phyloP scores from a whole-genome alignment of 164 flowering plant genomes.

The Dillenia turbinata region DNA sequence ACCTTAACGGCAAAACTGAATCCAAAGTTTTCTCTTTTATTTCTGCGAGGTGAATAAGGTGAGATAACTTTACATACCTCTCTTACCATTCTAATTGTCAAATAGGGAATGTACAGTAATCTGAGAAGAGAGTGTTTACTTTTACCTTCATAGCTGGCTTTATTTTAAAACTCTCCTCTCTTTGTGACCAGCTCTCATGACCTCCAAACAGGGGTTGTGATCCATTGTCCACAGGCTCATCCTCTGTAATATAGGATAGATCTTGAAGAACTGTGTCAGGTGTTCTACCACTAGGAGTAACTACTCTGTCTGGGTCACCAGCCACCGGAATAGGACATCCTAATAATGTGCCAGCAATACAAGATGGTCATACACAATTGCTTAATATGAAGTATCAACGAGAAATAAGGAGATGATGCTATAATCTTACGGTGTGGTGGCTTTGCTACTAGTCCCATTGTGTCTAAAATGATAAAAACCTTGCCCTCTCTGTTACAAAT shows the following conservation, averaged over 20 bases:
- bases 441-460: conserved; percentile 66
- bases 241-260: conserved; percentile 60
- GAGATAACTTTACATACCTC: too few relatives aligned
- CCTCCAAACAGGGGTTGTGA: conserved; percentile 88
- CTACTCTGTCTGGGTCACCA: conserved; percentile 56
- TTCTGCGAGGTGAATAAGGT: too few relatives aligned
- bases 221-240: conserved; percentile 30
- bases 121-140: neutral
- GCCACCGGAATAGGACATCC: conserved; percentile 84
- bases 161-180: conserved; percentile 74
- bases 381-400: neutral
- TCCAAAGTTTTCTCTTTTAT: too few relatives aligned
- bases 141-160: conserved; percentile 78
- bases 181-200: conserved; percentile 68
- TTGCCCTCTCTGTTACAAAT: conserved; percentile 82
- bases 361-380: neutral
- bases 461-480: conserved; percentile 55
- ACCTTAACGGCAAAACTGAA: too few relatives aligned
- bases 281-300: conserved; percentile 62
- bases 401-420: neutral
- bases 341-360: conserved; percentile 21
- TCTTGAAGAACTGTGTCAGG: conserved; percentile 48
- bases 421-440: conserved; percentile 76
- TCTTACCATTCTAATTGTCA: too few relatives aligned
- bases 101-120: too few relatives aligned